phyloP scores from a whole-genome alignment of 129 eudicot species.

The Escallonia rubra region DNA sequence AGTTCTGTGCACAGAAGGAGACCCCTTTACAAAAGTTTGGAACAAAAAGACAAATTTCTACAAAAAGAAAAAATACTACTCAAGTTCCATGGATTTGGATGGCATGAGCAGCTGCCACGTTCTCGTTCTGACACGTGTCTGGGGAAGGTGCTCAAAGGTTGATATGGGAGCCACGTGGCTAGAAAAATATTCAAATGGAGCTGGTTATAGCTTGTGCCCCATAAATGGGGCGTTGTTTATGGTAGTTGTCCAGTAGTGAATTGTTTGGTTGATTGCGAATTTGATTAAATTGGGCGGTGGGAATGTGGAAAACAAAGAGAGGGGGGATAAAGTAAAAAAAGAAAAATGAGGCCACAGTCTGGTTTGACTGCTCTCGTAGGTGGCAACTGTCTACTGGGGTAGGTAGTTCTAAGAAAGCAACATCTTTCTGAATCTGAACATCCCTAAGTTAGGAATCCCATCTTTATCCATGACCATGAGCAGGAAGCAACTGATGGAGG shows the following conservation, averaged over 20 bases:
- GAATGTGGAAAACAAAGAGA: neutral
- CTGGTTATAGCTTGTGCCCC: neutral
- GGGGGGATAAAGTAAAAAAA: neutral
- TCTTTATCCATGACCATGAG: too few relatives aligned
- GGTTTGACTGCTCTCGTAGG: neutral
- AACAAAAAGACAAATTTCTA: neutral
- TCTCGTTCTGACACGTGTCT: neutral
- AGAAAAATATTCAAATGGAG: neutral
- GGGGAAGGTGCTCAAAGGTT: neutral
- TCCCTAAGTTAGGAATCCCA: too few relatives aligned
- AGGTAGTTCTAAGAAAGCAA: too few relatives aligned
- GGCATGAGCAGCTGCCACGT: neutral
- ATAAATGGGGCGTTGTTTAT: neutral
- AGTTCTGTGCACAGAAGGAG: neutral
- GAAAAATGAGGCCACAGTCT: neutral
- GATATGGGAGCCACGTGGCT: slow-evolving; percentile 2
- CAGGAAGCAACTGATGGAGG: too few relatives aligned
- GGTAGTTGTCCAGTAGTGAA: too few relatives aligned
- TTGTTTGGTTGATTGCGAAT: neutral
- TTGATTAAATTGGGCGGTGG: neutral
- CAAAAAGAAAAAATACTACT: neutral
- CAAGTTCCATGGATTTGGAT: neutral
- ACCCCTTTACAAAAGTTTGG: neutral
- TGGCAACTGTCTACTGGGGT: neutral
- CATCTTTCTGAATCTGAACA: too few relatives aligned